Evolutionary conservation across 1,139 yeast genomes (phyloP).

Genomic region (Eremothecium coryli): DNA sequence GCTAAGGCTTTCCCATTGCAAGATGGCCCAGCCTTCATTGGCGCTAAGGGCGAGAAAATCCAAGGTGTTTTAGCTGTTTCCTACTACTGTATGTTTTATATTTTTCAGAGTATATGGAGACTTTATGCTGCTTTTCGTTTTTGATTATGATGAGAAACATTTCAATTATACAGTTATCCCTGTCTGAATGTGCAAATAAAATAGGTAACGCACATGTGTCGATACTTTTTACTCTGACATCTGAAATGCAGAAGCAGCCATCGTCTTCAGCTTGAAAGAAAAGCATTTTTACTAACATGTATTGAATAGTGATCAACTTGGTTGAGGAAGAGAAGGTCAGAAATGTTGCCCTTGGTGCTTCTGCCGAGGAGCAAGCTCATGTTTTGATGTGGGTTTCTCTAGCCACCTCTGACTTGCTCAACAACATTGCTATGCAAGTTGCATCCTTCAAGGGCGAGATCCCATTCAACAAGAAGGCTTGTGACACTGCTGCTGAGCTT

Average conservation of each 20-base stretch:
- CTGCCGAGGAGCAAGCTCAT: slow-evolving; percentile 54
- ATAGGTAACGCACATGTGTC: slow-evolving; percentile 21
- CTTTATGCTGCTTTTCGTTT: background rate
- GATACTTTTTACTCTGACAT: slow-evolving; percentile 19
- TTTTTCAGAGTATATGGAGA: no score
- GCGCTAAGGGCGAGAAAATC: slow-evolving; percentile 68
- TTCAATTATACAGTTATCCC: slow-evolving; percentile 25
- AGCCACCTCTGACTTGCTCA: slow-evolving; percentile 54
- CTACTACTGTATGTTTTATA: slow-evolving; percentile 21
- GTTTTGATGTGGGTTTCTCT: slow-evolving; percentile 67
- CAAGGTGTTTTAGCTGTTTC: slow-evolving; percentile 68
- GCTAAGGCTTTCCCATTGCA: slow-evolving; percentile 54
- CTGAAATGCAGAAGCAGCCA: no score
- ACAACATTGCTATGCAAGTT: slow-evolving; percentile 28
- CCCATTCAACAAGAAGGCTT: slow-evolving; percentile 75
- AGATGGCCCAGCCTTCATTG: slow-evolving; percentile 67
- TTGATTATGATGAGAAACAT: slow-evolving; percentile 22
- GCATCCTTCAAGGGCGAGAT: slow-evolving; percentile 35
- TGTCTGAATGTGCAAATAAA: slow-evolving; percentile 23
- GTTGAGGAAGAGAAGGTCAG: slow-evolving; percentile 22
- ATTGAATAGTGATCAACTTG: slow-evolving; percentile 16
- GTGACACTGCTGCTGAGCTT: slow-evolving; percentile 44
- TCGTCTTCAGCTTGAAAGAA: background rate
- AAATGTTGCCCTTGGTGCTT: slow-evolving; percentile 43
- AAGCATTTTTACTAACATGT: slow-evolving; percentile 7